Percentiles rank a stretch among this genome's conserved stretches.
Conservation (phyloP, 345 rosid genomes). For the Ailanthus altissimus region DNA sequence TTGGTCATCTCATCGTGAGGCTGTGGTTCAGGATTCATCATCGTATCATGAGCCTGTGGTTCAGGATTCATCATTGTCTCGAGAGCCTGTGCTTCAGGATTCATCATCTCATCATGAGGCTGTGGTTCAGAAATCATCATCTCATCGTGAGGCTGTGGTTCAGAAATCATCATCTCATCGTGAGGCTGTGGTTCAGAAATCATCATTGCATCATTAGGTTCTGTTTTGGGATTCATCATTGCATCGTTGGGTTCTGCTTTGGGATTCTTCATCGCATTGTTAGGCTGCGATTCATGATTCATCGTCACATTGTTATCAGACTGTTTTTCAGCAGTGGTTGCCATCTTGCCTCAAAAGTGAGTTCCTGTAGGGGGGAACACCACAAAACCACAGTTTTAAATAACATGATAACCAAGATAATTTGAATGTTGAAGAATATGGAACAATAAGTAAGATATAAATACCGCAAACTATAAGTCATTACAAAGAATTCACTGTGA, state of each 20-base stretch:
- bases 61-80: neutral
- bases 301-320: neutral
- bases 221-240: neutral
- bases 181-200: neutral
- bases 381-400: slow-evolving; percentile 7
- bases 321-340: slow-evolving; percentile 27
- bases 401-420: neutral
- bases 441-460: neutral
- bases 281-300: slow-evolving; percentile 2
- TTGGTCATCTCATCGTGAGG: neutral
- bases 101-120: neutral
- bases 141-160: neutral
- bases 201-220: neutral
- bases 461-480: neutral
- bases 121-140: neutral
- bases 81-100: neutral
- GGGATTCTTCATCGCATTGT: neutral
- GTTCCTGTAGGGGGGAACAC: slow-evolving; percentile 22
- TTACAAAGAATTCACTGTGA: neutral
- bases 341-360: slow-evolving; percentile 31
- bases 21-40: neutral
- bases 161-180: neutral
- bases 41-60: neutral
- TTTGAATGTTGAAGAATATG: neutral
- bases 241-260: neutral